Base-by-base conservation (phyloP, 768 basidiomycete species). In the Strobilomyces confusus region DNA sequence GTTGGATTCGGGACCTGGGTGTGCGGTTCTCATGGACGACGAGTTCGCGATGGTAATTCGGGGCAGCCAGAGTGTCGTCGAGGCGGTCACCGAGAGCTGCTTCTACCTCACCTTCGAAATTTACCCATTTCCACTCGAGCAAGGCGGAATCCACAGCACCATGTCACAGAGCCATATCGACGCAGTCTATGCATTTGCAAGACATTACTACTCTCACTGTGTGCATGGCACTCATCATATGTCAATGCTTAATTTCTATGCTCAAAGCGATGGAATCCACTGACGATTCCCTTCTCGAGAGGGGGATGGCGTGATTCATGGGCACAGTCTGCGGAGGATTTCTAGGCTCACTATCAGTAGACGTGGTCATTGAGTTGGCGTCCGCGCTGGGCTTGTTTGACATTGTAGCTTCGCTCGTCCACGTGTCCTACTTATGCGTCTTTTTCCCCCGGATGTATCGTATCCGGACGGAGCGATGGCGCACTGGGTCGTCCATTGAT, bases 1-100 rank as follows among this genome's bases (percentile, higher is more conserved):
- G 33, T 37, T 44, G 34, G 50, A 55, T n/a, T 38, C 58, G 0
- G 53, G 48, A n/a, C 37, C 44, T 0, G 62, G 62, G 22, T 63
- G 51, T 32, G 56, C 55, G 2, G 55, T 60, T 19, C 58, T 63
- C 41, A 55, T 63, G 51, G 58, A 63, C 14, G 62, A 63, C 22
- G 51, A 55, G 29, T 23, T 57, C 19, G 50, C 48, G 1, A 33
- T 57, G 26, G 61, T 63, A 22, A 46, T 60, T 33, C 54, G 50
- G 22, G 61, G 58, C 4, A 55, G 52, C 22, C 61, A 59, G 25
- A 42, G 49, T 15, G 52, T 57, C 2, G 51, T 63, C 14, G 62
- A 63, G 9, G 55, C 58, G 17, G 19, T 63, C 46, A 60, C 55
- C 3, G 58, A 60, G 38, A 55, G 62, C 23, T 58, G 61, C n/a